Percentiles rank a stretch among this genome's conserved stretches.
phyloP scores from a whole-genome alignment of 345 rosid genomes.

The Linum usitatissimum region DNA sequence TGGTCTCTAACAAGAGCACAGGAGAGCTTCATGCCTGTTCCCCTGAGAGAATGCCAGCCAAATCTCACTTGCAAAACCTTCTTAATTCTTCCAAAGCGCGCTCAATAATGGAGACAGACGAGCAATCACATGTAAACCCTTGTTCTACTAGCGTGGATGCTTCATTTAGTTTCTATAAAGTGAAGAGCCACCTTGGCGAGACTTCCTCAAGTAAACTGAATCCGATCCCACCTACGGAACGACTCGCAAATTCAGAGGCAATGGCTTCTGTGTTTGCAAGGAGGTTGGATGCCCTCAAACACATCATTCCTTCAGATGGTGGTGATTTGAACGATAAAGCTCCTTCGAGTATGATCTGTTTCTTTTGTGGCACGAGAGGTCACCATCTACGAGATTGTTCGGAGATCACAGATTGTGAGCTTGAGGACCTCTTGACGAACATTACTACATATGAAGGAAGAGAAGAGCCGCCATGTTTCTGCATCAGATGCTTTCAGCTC shows the following conservation, averaged over 20 bases:
- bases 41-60: slow-evolving; percentile 18
- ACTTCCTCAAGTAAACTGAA: slow-evolving; percentile 17
- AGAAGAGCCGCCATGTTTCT: slow-evolving; percentile 34
- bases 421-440: slow-evolving; percentile 40
- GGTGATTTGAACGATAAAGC: slow-evolving; percentile 19
- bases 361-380: slow-evolving; percentile 66
- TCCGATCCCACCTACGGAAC: slow-evolving; percentile 24
- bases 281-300: slow-evolving; percentile 66
- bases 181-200: slow-evolving; percentile 23
- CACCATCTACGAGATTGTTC: slow-evolving; percentile 52
- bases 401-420: slow-evolving; percentile 49
- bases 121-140: slow-evolving; percentile 9
- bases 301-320: slow-evolving; percentile 28
- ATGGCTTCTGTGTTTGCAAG: slow-evolving; percentile 56
- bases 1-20: slow-evolving; percentile 1
- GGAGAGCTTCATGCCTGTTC: slow-evolving; percentile 20
- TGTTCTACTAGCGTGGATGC: slow-evolving; percentile 18
- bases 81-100: slow-evolving; percentile 11
- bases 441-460: slow-evolving; percentile 25
- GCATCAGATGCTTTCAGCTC: slow-evolving; percentile 59
- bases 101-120: slow-evolving; percentile 14
- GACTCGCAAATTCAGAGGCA: slow-evolving; percentile 42
- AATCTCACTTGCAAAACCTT: slow-evolving; percentile 14
- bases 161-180: slow-evolving; percentile 23
- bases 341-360: slow-evolving; percentile 31